Base-by-base conservation (phyloP, 2,329 filamentous ascomycete species). In the Cryphonectria parasitica region DNA sequence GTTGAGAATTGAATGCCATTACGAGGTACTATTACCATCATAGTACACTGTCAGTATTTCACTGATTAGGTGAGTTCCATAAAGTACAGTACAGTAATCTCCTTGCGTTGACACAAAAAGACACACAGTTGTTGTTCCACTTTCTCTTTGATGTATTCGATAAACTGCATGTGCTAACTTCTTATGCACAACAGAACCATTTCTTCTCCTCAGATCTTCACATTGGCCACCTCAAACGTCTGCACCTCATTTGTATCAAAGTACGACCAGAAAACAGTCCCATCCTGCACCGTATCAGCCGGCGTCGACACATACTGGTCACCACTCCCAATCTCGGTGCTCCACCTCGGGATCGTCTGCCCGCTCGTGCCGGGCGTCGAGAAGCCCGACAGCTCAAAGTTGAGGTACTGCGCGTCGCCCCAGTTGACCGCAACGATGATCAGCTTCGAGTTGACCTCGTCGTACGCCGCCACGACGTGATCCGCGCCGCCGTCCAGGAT, bases 341-440 rank as follows among this genome's bases (percentile, higher is more conserved):
- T 77, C 81, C 81, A 83, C 19, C 81, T 75, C 63, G 74, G 73
- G 34, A 83, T 78, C 8, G 71, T 71, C 8, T 80, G 76, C 0
- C 80, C 81, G 58, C 77, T 69, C 3, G 73, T 73, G 7, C 78
- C 77, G 3, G 77, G 70, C 36, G 76, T 75, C 28, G 69, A 72
- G 73, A 83, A 83, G 39, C 69, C 73, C 1, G 77, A 77, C 31
- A 83, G 72, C 36, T 83, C 81, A 73, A 83, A 83, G 70, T 78
- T 79, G 49, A 82, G 71, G 66, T 81, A 79, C 74, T 82, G 80
- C 28, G 77, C 77, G 15, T 63, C 64, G 31, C 75, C 79, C 78
- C 79, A 83, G 74, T 84, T 84, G 19, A 80, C 78, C 6, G 79
- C 80, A 5, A 82, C 79, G 68, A 83, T 78, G 17, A 82, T 74